Evolutionary conservation across 1,284 basidiomycete genomes (phyloP), one percentile per base, ranked within the genome.

Genomic region (Ganoderma multipileum): DNA sequence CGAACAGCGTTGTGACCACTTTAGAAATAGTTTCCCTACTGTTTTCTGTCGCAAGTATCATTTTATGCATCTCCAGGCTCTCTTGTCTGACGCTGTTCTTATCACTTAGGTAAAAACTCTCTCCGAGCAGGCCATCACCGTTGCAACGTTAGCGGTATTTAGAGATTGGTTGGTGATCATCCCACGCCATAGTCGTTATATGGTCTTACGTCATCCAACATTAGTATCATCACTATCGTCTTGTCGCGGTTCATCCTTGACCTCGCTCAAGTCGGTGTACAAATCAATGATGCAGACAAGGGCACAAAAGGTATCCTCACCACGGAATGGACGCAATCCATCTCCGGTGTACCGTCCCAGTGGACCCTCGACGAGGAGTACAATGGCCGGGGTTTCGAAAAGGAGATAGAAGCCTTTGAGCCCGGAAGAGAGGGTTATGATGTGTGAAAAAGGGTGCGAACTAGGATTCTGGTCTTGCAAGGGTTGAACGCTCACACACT

Each of bases 241-340:
- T 16, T 59, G 4, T 59, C 57, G 12, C 57, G 57, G 38, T 59
- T 59, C 9, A n/a, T 59, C n/a, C 18, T 59, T 38, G n/a, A 59
- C 1, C 36, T 59, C 14, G 33, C 38, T n/a, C 8, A 39, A 8
- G 4, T 41, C 20, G 33, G 33, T 23, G 11, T n/a, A n/a, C n/a
- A n/a, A n/a, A n/a, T n/a, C 11, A 20, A 12, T 8, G 3, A 7
- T 9, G 36, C 18, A 39, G n/a, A 5, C n/a, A 6, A 23, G 4
- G 20, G 8, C 20, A n/a, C 44, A 9, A 3, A 7, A 26, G 57
- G 57, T 0, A 11, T 59, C n/a, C 57, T 59, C 57, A 59, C 57
- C 8, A 59, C 57, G 4, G 36, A 59, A n/a, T 59, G 57, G 57
- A 5, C 38, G 20, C 7, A 1, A 8, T 9, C 9, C 11, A 2